A percentile compares a stretch with the other conserved stretches of the same genome.
These are phyloP conservation scores for Nakazawaea ernobii DNA, from an alignment of 805 yeast species.

Conservation along the genomic window DNA sequence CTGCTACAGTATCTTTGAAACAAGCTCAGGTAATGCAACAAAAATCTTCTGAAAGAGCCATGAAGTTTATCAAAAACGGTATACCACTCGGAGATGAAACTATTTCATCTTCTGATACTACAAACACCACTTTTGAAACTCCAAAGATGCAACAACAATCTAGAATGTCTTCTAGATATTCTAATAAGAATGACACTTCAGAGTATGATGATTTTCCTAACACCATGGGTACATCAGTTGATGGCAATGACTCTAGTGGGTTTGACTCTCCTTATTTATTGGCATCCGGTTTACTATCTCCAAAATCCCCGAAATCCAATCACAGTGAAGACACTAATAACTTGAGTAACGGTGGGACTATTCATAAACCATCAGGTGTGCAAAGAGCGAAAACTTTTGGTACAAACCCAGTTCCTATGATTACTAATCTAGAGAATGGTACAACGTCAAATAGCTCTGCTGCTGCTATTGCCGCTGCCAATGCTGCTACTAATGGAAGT, in stretches of 20 bases:
- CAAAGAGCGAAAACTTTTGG: conserved; percentile 11
- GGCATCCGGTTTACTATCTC: conserved; percentile 57
- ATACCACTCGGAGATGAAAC: conserved; percentile 7
- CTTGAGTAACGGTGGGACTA: conserved; percentile 7
- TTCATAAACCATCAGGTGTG: conserved; percentile 1
- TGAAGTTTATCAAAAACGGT: conserved; percentile 40
- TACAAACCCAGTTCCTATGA: conserved; percentile 15
- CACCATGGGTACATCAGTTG: background rate
- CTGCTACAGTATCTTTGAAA: conserved; percentile 88
- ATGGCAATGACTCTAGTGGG: conserved; percentile 26
- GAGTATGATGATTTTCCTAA: conserved; percentile 19
- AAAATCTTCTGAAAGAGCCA: conserved; percentile 53
- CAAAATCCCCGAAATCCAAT: conserved; percentile 27
- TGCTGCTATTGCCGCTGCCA: conserved; percentile 9
- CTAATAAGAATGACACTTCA: conserved; percentile 31
- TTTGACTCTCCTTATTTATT: conserved; percentile 64
- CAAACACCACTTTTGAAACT: conserved; percentile 15
- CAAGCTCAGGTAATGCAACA: conserved; percentile 81
- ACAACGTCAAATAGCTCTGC: conserved; percentile 9
- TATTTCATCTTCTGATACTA: conserved; percentile 4
- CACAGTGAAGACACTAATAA: conserved; percentile 12
- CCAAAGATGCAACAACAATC: conserved; percentile 18
- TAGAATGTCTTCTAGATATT: conserved; percentile 14
- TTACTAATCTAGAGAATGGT: conserved; percentile 14
- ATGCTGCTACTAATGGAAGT: background rate